Evolutionary conservation across 345 rosid species (phyloP).

Genomic region (Eucalyptus viminalis): DNA sequence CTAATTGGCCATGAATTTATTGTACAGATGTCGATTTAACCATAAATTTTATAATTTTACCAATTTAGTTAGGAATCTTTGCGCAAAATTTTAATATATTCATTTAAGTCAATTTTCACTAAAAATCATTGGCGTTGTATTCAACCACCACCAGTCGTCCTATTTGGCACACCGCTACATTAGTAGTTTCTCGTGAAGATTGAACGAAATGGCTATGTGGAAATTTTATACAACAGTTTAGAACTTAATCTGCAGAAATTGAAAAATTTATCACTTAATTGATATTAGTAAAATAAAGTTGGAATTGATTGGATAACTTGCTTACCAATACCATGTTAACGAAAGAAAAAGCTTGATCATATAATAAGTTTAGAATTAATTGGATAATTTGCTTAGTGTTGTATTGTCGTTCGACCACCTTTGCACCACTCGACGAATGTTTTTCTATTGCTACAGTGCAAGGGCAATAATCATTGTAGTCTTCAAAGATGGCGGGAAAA

Average conservation of each 20-base stretch:
- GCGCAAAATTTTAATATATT: accelerated
- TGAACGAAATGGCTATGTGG: no score
- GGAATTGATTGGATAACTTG: not conserved
- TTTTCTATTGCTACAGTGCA: not conserved
- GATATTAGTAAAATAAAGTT: no score
- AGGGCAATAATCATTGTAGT: no score
- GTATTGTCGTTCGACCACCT: no score
- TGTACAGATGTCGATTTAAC: accelerated
- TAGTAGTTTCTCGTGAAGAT: accelerated
- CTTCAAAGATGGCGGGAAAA: not conserved
- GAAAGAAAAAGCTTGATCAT: not conserved
- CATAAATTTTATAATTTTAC: no score
- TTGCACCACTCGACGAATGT: not conserved
- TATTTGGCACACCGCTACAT: not conserved
- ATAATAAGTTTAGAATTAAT: no score
- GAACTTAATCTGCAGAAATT: accelerated
- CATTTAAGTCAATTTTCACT: no score
- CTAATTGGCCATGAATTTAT: no score
- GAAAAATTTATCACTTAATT: no score
- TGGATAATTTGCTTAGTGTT: no score
- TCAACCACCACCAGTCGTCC: accelerated
- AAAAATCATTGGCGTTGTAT: accelerated
- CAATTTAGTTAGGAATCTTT: not conserved
- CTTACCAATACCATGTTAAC: not conserved
- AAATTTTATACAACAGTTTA: no score